These are phyloP conservation scores for Catharanthus roseus DNA, from an alignment of 257 asterid species.

Conservation along the genomic window DNA sequence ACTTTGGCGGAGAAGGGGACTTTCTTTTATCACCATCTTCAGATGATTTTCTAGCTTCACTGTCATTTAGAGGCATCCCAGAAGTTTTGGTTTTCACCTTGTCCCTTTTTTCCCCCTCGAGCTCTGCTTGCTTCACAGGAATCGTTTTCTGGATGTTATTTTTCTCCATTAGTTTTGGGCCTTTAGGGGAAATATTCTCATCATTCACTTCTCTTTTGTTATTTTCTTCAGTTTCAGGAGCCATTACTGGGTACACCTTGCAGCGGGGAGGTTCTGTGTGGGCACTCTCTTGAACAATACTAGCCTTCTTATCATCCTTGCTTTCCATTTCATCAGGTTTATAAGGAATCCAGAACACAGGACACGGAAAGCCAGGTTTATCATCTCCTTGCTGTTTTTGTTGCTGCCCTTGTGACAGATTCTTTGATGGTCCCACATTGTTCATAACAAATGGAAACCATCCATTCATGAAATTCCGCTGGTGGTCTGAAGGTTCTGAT, in stretches of 20 bases:
- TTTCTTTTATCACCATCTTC: conserved; percentile 23
- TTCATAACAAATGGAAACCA: conserved; percentile 38
- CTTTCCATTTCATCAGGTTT: conserved; percentile 25
- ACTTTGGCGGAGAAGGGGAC: conserved; percentile 36
- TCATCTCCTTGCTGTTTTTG: conserved; percentile 17
- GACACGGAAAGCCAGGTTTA: conserved; percentile 36
- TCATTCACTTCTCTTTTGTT: not conserved
- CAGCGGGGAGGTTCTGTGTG: not conserved
- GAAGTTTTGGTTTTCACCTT: conserved; percentile 20
- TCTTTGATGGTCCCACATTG: conserved; percentile 23
- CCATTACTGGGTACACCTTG: conserved; percentile 8
- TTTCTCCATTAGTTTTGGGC: conserved; percentile 19
- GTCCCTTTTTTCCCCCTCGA: conserved; percentile 12
- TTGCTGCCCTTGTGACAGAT: conserved; percentile 13
- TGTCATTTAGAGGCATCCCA: not conserved
- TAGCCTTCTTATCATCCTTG: conserved; percentile 10
- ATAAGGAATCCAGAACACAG: conserved; percentile 56
- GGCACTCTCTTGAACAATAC: conserved; percentile 2
- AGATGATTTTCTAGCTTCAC: conserved; percentile 16
- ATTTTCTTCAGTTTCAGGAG: conserved; percentile 11
- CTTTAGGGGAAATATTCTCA: conserved; percentile 4
- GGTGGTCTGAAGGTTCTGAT: conserved; percentile 11
- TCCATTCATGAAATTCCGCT: conserved; percentile 25
- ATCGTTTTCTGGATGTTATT: conserved; percentile 15
- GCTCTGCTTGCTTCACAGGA: conserved; percentile 47